A percentile compares a stretch with the other conserved stretches of the same genome.
Evolutionary conservation across 208 protist genomes (phyloP).

Genomic region (Herpetomonas samuelpessoai): DNA sequence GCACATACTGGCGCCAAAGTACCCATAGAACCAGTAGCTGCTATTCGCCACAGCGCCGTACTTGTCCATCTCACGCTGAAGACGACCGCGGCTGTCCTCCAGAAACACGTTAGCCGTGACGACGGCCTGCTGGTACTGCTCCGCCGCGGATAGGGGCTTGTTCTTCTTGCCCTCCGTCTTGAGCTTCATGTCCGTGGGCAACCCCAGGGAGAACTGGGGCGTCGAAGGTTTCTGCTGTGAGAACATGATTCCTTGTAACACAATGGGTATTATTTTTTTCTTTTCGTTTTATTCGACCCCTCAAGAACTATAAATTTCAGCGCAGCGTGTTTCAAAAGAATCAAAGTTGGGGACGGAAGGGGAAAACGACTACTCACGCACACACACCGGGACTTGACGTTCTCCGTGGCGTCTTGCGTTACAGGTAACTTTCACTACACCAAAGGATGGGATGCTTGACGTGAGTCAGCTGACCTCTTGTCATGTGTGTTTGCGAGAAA

Average conservation of each 20-base stretch:
- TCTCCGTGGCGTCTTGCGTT: too few relatives aligned
- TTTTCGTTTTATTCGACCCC: too few relatives aligned
- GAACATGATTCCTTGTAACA: constrained; percentile 32
- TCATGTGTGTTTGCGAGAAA: too few relatives aligned
- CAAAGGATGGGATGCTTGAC: too few relatives aligned
- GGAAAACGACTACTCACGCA: too few relatives aligned
- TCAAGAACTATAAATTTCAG: too few relatives aligned
- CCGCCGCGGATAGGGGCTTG: constrained; percentile 42
- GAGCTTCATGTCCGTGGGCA: background rate
- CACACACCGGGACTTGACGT: too few relatives aligned
- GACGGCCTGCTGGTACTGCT: constrained; percentile 71
- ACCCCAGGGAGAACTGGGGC: background rate
- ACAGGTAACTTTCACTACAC: too few relatives aligned
- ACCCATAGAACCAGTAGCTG: constrained; percentile 86
- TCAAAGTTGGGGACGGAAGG: too few relatives aligned
- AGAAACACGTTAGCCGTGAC: constrained; percentile 73
- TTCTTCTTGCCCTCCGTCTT: constrained; percentile 6
- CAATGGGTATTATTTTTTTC: too few relatives aligned
- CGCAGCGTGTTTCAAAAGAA: too few relatives aligned
- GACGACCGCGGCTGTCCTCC: constrained; percentile 54
- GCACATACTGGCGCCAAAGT: constrained; percentile 69
- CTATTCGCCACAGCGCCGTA: constrained; percentile 64
- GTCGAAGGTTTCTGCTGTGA: constrained; percentile 14
- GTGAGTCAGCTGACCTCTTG: too few relatives aligned
- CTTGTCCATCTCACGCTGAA: constrained; percentile 51